Evolutionary conservation across 1,284 basidiomycete genomes (phyloP), one percentile per base, ranked within the genome.

Genomic region (Leccinum cinnamomeum): DNA sequence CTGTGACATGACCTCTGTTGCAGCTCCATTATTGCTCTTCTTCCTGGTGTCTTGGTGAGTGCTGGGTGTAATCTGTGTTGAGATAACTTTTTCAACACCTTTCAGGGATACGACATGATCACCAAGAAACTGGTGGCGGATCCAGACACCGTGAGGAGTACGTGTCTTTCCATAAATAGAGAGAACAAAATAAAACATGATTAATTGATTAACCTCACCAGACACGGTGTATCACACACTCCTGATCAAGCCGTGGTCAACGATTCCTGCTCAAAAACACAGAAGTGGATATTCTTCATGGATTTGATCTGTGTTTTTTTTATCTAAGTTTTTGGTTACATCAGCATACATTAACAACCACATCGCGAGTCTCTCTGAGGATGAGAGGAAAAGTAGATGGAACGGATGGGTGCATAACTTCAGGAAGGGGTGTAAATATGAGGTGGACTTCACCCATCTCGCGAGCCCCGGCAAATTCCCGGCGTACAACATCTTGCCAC

Each of bases 21-120:
- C 35, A 64, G 64, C 23, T 30, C 57, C 5, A 64, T 65, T 16
- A 63, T 65, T 8, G 25, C 62, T 23, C 53, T 64, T 20, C 8
- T 62, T 8, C 64, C 64, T 20, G 65, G 64, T 14, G 57, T 64
- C 25, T 30, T 64, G 56, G 64, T 64, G 4, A 44, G 64, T 37
- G 3, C 14, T 16, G 16, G 39, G 16, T 10, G 18, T 10, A 10
- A 8, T 39, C 7, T 39, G 23, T 35, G 3, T 35, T 18, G 10
- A 53, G 3, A 3, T 3, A 33, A 16, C 16, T 23, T 1, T 12
- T 48, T 3, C 3, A 5, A 62, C 12, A 12, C 44, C 14, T 51
- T 46, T 11, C 37, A 64, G 64, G 64, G 53, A 56, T 65, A 64
- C 20, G 10, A 65, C 12, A 53, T 1, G 5, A 65, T 64, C 8